These are phyloP conservation scores for Leishmania mexicana DNA, from an alignment of 208 protist species.

Conservation along the genomic window DNA sequence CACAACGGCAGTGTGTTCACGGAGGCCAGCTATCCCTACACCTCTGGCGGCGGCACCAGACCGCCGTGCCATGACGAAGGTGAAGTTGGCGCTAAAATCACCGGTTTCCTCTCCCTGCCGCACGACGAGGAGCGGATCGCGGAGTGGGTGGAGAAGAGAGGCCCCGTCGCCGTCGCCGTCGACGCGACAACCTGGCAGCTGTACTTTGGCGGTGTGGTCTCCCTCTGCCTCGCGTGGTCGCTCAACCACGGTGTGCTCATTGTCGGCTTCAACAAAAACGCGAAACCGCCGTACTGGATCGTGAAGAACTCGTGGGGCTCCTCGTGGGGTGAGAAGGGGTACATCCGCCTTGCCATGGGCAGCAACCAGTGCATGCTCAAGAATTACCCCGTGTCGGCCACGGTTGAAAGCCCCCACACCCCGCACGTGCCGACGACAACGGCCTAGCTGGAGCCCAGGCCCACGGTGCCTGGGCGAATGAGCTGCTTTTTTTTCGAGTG, in stretches of 20 bases:
- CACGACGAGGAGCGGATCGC: slow-evolving; percentile 79
- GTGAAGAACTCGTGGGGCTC: slow-evolving; percentile 92
- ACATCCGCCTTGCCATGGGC: slow-evolving; percentile 88
- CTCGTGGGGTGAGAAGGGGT: slow-evolving; percentile 89
- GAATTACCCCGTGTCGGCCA: slow-evolving; percentile 59
- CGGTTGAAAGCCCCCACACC: slow-evolving; percentile 28
- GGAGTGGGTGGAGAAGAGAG: slow-evolving; percentile 66
- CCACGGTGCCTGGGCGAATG: slow-evolving; percentile 29
- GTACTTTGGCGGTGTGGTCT: slow-evolving; percentile 83
- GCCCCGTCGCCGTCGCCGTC: slow-evolving; percentile 92
- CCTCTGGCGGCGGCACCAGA: slow-evolving; percentile 45
- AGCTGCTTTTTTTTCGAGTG: slow-evolving; percentile 36
- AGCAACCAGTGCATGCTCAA: slow-evolving; percentile 83
- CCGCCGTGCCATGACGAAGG: slow-evolving; percentile 40
- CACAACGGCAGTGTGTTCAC: slow-evolving; percentile 67
- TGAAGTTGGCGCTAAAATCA: slow-evolving; percentile 74
- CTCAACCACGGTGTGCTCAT: slow-evolving; percentile 93
- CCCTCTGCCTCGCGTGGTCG: slow-evolving; percentile 56
- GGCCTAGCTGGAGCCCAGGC: slow-evolving; percentile 4
- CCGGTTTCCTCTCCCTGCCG: slow-evolving; percentile 61
- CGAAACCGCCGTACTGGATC: slow-evolving; percentile 82
- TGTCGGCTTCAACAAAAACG: slow-evolving; percentile 80
- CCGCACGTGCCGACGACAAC: slow-evolving; percentile 23
- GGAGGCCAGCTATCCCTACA: slow-evolving; percentile 90
- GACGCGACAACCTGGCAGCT: slow-evolving; percentile 84